phyloP scores from a whole-genome alignment of 2,329 filamentous ascomycete genomes.

The Aspergillus novofumigatus region DNA sequence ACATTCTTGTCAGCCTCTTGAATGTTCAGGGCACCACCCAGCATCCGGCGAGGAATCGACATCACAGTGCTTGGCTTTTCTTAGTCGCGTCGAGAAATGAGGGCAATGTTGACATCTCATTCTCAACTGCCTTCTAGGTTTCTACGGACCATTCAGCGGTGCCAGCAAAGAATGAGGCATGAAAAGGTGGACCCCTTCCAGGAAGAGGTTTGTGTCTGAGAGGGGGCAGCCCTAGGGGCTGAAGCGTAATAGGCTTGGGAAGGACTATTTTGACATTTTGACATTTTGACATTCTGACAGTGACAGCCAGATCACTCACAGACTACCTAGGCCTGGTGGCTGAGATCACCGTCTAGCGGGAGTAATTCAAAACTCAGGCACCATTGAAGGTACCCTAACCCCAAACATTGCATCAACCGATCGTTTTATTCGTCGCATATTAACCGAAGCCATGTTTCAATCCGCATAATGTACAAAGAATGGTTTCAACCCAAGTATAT shows the following conservation, averaged over 20 bases:
- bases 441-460: conserved; percentile 8
- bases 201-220: not conserved
- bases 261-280: not conserved
- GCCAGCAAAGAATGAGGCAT: not conserved
- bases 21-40: not conserved
- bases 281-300: not conserved
- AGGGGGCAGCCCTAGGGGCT: not conserved
- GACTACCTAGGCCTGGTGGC: not conserved
- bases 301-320: too few relatives aligned
- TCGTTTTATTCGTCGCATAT: not conserved
- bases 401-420: not conserved
- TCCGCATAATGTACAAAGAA: conserved; percentile 16
- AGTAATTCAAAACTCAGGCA: not conserved
- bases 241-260: not conserved
- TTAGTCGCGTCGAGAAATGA: not conserved
- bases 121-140: not conserved
- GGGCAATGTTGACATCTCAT: not conserved
- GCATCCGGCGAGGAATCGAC: not conserved
- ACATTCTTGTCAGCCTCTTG: not conserved
- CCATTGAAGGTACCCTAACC: not conserved
- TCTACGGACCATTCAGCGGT: not conserved
- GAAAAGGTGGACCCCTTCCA: not conserved
- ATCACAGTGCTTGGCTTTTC: not conserved
- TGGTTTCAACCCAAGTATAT: conserved; percentile 10
- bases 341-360: not conserved